Evolutionary conservation across 2,329 filamentous ascomycete species (phyloP), one percentile per base, ranked within the genome.

Genomic region (Hirsutella thompsonii): DNA sequence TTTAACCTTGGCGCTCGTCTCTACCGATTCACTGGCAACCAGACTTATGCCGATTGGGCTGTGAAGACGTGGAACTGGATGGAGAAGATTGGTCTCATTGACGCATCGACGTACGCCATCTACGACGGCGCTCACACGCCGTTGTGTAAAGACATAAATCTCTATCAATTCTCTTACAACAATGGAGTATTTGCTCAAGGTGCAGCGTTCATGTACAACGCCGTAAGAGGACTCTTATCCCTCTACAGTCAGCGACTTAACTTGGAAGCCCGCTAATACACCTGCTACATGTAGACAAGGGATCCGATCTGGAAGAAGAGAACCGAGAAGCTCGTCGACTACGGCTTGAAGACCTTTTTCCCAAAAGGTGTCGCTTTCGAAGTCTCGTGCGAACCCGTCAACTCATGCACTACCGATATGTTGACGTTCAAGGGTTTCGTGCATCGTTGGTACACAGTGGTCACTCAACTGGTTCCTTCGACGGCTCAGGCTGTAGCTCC

Each of bases 1-100:
- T 79, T 80, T 63, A 76, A 80, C 54, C 58, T 80, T 19, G 74
- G 69, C n/a, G 74, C 83, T 14, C 75, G 84, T 8, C 69, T 90
- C 10, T 81, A 79, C 0, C 71, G 78, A 8, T 88, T 85, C 59
- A 84, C 80, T 0, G 65, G 64, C 26, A 82, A 86, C 51, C 50
- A 64, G 1, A 80, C 79, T 0, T 86, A 85, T 49, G 63, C 67
- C 2, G 64, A 78, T 5, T 79, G 76, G 67, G 81, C 81, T 1
- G 67, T 70, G 42, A 75, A 71, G 52, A 69, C 70, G 1, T 86
- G 72, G 63, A 66, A 83, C 33, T 81, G 82, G 75, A 67, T 76
- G 13, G 56, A 56, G 29, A 52, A 53, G 3, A 62, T 80, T 2
- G 70, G 71, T 3, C 71, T 80, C 46, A 69, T 88, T 40, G 74